Percentiles rank a stretch among this genome's conserved stretches.
Conservation (phyloP, 345 rosid species). For the Eucalyptus pumila region DNA sequence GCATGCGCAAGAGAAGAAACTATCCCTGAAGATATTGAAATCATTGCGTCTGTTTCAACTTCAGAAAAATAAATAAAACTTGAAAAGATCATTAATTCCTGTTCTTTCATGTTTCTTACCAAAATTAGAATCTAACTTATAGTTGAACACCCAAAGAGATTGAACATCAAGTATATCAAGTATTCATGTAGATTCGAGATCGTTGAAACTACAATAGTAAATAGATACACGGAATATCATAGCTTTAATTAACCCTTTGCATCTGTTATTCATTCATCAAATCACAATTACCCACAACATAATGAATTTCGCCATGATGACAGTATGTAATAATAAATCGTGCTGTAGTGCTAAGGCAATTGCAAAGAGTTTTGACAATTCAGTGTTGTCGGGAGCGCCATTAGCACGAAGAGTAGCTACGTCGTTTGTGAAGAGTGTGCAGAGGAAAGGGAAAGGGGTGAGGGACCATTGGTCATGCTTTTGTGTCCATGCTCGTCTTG, state of each 20-base stretch:
- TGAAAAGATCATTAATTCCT: not conserved
- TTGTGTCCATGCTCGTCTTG: not conserved
- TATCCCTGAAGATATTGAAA: too few relatives aligned
- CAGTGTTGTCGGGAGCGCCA: not conserved
- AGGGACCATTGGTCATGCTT: not conserved
- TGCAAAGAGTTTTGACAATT: not conserved
- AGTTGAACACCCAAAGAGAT: not conserved
- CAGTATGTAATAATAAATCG: not conserved
- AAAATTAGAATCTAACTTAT: not conserved
- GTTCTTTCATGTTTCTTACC: not conserved
- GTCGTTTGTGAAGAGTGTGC: not conserved
- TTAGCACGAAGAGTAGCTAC: not conserved
- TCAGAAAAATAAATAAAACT: not conserved
- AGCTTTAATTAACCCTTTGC: not conserved
- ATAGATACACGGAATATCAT: not conserved
- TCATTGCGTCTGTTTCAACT: not conserved
- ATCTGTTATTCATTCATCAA: not conserved
- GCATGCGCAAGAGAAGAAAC: too few relatives aligned
- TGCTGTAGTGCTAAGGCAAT: not conserved
- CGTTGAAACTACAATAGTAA: accelerated
- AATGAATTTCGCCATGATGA: not conserved
- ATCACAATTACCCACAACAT: not conserved
- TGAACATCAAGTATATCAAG: not conserved
- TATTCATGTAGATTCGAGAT: not conserved
- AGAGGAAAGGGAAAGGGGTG: not conserved